These are phyloP conservation scores for Populus hybrid DNA, from an alignment of 441 rosid species.

Conservation along the genomic window DNA sequence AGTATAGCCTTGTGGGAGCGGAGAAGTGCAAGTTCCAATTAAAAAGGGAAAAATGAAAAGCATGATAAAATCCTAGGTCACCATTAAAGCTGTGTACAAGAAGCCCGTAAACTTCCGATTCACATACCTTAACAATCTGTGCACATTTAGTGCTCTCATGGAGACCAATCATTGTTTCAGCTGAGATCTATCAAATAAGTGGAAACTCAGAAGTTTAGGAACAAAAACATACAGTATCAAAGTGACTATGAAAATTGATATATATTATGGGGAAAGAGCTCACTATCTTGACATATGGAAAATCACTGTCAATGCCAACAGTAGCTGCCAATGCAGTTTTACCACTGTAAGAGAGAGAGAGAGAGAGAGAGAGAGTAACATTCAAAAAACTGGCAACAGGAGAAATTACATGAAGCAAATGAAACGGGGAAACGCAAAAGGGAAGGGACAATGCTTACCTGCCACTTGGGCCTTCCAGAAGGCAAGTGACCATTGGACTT, in stretches of 20 bases:
- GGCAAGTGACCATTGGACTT: constrained; percentile 94
- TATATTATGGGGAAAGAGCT: constrained; percentile 24
- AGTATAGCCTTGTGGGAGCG: not conserved
- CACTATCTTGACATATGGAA: constrained; percentile 97
- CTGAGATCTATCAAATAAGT: constrained; percentile 60
- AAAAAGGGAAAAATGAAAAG: not conserved
- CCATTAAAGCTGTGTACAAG: not conserved
- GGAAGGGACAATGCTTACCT: constrained; percentile 42
- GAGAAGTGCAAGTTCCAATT: not conserved
- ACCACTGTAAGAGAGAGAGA: constrained; percentile 53
- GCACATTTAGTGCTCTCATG: constrained; percentile 97
- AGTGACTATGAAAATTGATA: not conserved
- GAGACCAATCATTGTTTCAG: constrained; percentile 95
- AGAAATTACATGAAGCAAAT: not conserved
- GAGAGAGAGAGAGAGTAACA: not conserved
- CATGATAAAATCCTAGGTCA: not conserved
- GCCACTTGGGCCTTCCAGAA: constrained; percentile 90
- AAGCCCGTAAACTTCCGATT: constrained; percentile 7
- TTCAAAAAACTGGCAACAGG: constrained; percentile 20
- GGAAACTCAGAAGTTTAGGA: not conserved
- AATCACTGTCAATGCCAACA: constrained; percentile 90
- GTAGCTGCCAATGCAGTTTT: constrained; percentile 97
- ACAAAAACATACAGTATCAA: not conserved
- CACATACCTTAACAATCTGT: constrained; percentile 82
- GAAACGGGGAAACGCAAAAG: constrained; percentile 5